Conservation (phyloP, 1,139 yeast species). For the Zygosaccharomyces sapae region DNA sequence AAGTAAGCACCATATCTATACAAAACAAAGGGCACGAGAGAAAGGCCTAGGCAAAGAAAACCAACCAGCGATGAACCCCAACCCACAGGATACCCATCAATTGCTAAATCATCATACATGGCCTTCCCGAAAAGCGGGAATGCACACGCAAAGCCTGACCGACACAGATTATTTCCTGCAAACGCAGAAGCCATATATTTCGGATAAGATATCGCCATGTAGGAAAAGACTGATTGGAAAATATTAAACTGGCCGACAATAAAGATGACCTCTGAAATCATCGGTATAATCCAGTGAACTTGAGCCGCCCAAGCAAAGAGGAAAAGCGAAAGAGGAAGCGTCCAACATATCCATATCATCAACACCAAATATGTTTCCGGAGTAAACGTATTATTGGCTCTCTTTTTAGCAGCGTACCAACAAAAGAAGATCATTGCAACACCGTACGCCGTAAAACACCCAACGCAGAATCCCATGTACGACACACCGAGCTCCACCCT, state of each 20-base stretch:
- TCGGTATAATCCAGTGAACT: slow-evolving; percentile 42
- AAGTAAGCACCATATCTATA: slow-evolving; percentile 47
- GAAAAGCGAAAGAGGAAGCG: slow-evolving; percentile 45
- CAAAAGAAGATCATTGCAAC: slow-evolving; percentile 11
- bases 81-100: slow-evolving; percentile 48
- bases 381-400: slow-evolving; percentile 27
- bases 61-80: slow-evolving; percentile 52
- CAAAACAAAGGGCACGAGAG: slow-evolving; percentile 45
- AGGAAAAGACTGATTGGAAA: slow-evolving; percentile 38
- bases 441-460: slow-evolving; percentile 35
- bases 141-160: slow-evolving; percentile 53
- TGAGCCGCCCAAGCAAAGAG: slow-evolving; percentile 49
- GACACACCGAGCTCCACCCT: slow-evolving; percentile 46
- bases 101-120: slow-evolving; percentile 45
- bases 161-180: slow-evolving; percentile 52
- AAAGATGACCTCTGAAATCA: slow-evolving; percentile 41
- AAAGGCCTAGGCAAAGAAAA: slow-evolving; percentile 41
- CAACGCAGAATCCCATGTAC: slow-evolving; percentile 44
- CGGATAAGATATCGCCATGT: slow-evolving; percentile 35
- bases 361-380: slow-evolving; percentile 45
- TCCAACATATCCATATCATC: slow-evolving; percentile 42
- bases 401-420: slow-evolving; percentile 24
- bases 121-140: slow-evolving; percentile 58
- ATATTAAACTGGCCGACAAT: slow-evolving; percentile 40
- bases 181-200: slow-evolving; percentile 53